Conservation (phyloP, 495 filamentous ascomycete genomes). For the Choiromyces venosus region DNA sequence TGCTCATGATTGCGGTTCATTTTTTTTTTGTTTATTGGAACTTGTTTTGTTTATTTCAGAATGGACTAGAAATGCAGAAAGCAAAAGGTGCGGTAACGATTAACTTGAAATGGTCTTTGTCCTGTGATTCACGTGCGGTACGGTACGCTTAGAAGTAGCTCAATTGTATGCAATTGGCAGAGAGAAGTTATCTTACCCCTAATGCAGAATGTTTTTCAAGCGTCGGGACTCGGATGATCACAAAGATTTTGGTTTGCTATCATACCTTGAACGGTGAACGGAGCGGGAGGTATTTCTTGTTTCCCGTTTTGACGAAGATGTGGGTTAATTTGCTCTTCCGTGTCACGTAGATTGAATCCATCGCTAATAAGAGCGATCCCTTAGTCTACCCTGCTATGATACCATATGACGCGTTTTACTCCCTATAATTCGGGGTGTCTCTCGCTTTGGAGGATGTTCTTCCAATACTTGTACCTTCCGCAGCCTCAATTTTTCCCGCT, state of each 20-base stretch:
- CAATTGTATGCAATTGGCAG: not conserved
- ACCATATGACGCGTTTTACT: no score
- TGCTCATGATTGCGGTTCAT: conserved; percentile 20
- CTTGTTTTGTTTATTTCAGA: not conserved
- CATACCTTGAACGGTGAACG: not conserved
- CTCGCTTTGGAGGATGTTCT: no score
- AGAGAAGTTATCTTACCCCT: not conserved
- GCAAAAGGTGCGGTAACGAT: not conserved
- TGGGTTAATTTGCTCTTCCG: not conserved
- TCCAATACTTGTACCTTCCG: no score
- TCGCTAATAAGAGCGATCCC: not conserved
- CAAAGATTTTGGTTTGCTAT: not conserved
- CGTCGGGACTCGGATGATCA: not conserved
- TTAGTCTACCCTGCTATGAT: no score
- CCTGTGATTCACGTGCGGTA: no score
- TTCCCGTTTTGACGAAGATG: not conserved
- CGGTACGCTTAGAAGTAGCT: not conserved
- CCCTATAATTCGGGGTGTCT: no score
- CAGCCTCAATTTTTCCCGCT: no score
- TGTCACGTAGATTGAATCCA: not conserved
- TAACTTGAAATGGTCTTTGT: not conserved
- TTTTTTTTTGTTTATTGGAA: no score
- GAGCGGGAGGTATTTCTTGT: not conserved
- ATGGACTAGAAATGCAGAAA: not conserved
- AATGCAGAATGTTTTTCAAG: not conserved